These are phyloP conservation scores for Umbilicus rupestris DNA, from an alignment of 164 flowering plant species.

Conservation along the genomic window DNA sequence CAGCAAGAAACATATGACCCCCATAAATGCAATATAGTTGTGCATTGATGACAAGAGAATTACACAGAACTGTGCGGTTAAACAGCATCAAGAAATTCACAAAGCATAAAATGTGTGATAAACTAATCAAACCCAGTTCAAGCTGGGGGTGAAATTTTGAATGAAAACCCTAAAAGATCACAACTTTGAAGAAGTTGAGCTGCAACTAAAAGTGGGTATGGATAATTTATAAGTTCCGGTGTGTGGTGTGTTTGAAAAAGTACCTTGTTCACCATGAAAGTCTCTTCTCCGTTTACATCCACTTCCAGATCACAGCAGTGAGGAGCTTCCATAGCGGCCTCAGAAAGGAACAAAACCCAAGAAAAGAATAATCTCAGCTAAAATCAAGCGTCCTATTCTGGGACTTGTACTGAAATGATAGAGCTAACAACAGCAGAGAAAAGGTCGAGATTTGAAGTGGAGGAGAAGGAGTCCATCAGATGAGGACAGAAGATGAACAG, in stretches of 20 bases:
- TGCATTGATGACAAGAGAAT: constrained; percentile 7
- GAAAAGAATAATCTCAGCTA: too few species aligned
- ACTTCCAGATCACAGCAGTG: constrained; percentile 7
- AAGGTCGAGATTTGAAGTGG: neutral
- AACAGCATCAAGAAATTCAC: neutral
- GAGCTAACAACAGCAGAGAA: neutral
- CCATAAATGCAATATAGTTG: neutral
- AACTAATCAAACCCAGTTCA: neutral
- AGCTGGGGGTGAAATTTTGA: neutral
- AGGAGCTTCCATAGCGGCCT: neutral
- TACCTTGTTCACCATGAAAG: constrained; percentile 4
- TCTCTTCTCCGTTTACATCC: constrained; percentile 4
- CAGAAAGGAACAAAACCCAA: neutral
- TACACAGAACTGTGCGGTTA: neutral
- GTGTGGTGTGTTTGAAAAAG: too few species aligned
- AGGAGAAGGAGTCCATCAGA: neutral
- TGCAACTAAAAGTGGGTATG: neutral
- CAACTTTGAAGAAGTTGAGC: neutral
- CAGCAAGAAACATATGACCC: constrained; percentile 1
- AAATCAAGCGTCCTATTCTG: neutral
- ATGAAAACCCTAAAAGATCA: constrained; percentile 1
- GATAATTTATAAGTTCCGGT: too few species aligned
- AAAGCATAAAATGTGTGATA: neutral
- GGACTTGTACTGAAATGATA: neutral
- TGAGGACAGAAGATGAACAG: neutral